Evolutionary conservation across 257 asterid genomes (phyloP).

Genomic region (Fraxinus pennsylvanica): DNA sequence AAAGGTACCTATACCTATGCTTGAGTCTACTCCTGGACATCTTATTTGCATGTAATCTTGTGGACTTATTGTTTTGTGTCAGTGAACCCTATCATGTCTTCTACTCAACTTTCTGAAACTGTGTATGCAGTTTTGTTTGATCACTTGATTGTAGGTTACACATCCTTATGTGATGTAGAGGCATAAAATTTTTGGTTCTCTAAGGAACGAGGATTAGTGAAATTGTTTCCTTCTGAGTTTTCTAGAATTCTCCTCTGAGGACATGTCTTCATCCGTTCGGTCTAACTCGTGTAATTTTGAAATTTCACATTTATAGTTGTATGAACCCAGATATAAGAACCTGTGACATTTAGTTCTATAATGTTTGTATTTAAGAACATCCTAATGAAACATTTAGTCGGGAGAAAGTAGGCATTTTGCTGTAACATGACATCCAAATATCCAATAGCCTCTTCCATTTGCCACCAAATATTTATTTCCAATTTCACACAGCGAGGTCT

Average conservation of each 20-base stretch:
- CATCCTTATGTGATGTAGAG: background rate
- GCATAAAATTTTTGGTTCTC: background rate
- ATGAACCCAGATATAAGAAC: background rate
- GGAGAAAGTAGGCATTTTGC: background rate
- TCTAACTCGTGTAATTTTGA: background rate
- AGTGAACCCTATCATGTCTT: background rate
- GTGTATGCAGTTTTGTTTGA: background rate
- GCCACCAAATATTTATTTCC: background rate
- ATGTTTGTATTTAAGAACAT: background rate
- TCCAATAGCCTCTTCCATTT: background rate
- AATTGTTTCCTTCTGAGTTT: too few relatives aligned
- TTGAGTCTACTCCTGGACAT: background rate
- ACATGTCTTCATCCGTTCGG: background rate
- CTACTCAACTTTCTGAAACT: conserved; percentile 11
- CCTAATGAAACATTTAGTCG: background rate
- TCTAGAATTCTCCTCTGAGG: background rate
- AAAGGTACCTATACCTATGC: background rate
- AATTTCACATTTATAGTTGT: background rate
- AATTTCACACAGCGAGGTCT: background rate
- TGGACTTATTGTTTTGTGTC: background rate
- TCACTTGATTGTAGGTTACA: background rate
- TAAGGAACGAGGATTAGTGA: background rate
- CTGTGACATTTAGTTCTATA: background rate
- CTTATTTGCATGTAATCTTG: background rate
- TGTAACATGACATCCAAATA: background rate